phyloP scores from a whole-genome alignment of 805 yeast genomes.

The Yamadazyma kitorensis region DNA sequence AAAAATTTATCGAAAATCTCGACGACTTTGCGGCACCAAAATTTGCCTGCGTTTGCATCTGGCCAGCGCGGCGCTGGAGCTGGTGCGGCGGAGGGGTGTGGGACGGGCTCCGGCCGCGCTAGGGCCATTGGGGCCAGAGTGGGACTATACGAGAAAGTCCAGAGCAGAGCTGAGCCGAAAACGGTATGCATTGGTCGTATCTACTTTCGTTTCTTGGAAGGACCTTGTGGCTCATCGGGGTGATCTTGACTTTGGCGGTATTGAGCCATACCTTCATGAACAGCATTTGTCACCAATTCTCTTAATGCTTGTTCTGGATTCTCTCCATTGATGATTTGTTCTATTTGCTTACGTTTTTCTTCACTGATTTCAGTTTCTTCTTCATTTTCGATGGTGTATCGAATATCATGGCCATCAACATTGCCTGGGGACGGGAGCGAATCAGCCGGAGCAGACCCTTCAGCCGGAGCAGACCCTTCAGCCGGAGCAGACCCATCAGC shows the following conservation, averaged over 20 bases:
- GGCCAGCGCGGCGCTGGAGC: no score
- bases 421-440: conserved; percentile 36
- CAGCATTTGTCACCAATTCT: conserved; percentile 62
- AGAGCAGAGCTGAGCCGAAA: no score
- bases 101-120: no score
- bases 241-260: conserved; percentile 19
- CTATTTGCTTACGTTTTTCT: conserved; percentile 61
- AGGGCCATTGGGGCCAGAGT: no score
- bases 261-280: conserved; percentile 51
- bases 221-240: no score
- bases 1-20: no score
- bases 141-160: no score
- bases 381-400: conserved; percentile 51
- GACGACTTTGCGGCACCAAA: no score
- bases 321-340: conserved; percentile 71
- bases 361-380: conserved; percentile 25
- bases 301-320: conserved; percentile 78
- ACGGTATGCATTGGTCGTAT: no score
- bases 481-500: background rate
- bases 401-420: conserved; percentile 49
- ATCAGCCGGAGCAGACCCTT: background rate
- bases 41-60: no score
- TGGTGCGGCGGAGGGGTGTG: no score
- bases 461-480: conserved; percentile 3
- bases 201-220: no score